phyloP scores from a whole-genome alignment of 2,329 filamentous ascomycete genomes.

The Reticulascus tulasneorum region DNA sequence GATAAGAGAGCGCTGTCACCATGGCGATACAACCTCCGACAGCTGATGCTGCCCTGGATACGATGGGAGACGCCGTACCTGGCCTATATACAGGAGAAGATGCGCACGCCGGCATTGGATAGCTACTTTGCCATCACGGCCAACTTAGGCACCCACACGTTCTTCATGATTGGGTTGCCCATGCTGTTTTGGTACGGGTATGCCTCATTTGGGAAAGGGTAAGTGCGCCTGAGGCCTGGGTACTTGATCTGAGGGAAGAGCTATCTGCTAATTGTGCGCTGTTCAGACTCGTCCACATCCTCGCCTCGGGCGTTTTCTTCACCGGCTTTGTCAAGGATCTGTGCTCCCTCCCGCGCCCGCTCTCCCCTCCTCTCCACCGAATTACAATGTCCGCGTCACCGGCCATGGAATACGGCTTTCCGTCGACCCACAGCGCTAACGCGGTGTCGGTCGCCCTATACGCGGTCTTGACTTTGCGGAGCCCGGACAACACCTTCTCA shows the following conservation, averaged over 20 bases:
- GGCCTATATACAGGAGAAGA: constrained; percentile 74
- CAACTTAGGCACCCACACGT: constrained; percentile 95
- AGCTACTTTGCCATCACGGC: constrained; percentile 96
- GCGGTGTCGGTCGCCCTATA: constrained; percentile 92
- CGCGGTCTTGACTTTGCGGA: constrained; percentile 65
- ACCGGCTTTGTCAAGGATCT: constrained; percentile 95
- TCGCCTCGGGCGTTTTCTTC: constrained; percentile 76
- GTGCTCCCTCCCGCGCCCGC: constrained; percentile 82
- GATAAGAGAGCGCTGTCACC: constrained; percentile 77
- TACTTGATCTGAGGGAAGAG: neutral
- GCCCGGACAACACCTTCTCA: constrained; percentile 58
- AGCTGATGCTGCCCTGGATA: constrained; percentile 77
- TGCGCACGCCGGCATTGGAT: constrained; percentile 82
- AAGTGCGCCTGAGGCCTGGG: constrained; percentile 33
- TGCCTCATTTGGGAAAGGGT: constrained; percentile 81
- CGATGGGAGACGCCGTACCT: constrained; percentile 95
- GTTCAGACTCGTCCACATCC: constrained; percentile 65
- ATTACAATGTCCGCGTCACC: constrained; percentile 98
- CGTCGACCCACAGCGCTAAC: constrained; percentile 95
- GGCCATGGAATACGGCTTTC: constrained; percentile 94
- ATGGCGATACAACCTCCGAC: constrained; percentile 86
- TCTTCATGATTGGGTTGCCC: constrained; percentile 94
- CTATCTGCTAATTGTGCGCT: neutral
- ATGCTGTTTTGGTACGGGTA: constrained; percentile 97
- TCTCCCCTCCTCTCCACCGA: constrained; percentile 86